These are phyloP conservation scores for Diaporthe helianthi DNA, from an alignment of 2,329 filamentous ascomycete genomes.

Conservation along the genomic window DNA sequence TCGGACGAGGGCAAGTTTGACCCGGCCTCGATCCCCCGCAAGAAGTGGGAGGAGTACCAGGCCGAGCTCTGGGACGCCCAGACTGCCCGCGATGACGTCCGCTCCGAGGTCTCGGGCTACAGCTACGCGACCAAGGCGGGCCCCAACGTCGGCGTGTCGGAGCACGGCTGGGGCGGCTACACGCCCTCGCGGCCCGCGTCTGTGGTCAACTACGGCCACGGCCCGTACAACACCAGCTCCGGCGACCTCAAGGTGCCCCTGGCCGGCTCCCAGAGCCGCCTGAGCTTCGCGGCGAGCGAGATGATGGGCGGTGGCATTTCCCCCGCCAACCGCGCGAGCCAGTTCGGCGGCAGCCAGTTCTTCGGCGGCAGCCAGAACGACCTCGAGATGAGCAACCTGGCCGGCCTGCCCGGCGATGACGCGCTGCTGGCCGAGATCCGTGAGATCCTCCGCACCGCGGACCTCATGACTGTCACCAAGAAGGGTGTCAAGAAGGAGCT, in stretches of 20 bases:
- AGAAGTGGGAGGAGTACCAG: constrained; percentile 99
- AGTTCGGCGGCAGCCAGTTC: constrained; percentile 66
- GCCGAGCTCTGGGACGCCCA: constrained; percentile 96
- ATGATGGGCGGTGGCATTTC: constrained; percentile 46
- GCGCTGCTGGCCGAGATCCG: constrained; percentile 91
- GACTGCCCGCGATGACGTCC: constrained; percentile 79
- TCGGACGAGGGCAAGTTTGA: constrained; percentile 99
- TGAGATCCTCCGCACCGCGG: constrained; percentile 88
- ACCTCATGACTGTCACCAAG: constrained; percentile 98
- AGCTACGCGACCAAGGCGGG: constrained; percentile 84
- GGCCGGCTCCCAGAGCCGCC: constrained; percentile 66
- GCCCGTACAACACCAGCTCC: constrained; percentile 52
- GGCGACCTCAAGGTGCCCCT: constrained; percentile 50
- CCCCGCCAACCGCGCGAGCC: constrained; percentile 63
- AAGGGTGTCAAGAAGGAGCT: constrained; percentile 96
- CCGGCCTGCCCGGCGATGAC: constrained; percentile 84
- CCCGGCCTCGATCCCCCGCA: constrained; percentile 87
- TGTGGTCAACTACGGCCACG: constrained; percentile 52
- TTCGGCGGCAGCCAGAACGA: constrained; percentile 66
- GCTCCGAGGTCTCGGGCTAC: constrained; percentile 89
- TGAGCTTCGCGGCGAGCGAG: constrained; percentile 83
- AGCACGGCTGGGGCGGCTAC: constrained; percentile 72
- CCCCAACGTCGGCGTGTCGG: constrained; percentile 62
- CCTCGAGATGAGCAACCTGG: constrained; percentile 77
- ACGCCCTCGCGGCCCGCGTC: constrained; percentile 64